Conservation (phyloP, 805 yeast species). For the Metschnikowia borealis region DNA sequence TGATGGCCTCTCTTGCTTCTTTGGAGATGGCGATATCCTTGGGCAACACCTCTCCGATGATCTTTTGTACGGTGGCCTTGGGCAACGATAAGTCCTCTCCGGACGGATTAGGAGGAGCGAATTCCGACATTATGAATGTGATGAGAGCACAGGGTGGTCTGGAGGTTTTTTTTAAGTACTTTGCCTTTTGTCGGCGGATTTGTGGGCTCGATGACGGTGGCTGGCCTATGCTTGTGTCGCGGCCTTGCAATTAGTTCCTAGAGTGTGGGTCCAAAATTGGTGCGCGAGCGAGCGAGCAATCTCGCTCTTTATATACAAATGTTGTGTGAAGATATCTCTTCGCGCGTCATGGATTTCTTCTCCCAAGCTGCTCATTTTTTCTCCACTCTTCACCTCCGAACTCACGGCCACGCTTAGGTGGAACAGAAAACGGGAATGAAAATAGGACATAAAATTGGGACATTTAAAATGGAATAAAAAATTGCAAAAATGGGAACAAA, state of each 20-base stretch:
- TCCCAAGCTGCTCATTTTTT: not conserved
- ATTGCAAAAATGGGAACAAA: no score
- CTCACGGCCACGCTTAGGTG: no score
- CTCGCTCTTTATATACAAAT: constrained; percentile 5
- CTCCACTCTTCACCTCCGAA: not conserved
- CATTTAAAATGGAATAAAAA: no score
- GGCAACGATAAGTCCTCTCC: constrained; percentile 43
- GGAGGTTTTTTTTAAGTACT: not conserved
- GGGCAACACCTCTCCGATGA: constrained; percentile 85
- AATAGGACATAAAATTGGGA: no score
- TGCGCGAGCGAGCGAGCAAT: constrained; percentile 4
- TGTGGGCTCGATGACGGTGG: not conserved
- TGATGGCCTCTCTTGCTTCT: constrained; percentile 91
- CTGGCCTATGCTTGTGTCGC: not conserved
- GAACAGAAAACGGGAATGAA: no score
- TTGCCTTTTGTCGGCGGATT: not conserved
- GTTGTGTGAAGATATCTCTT: not conserved
- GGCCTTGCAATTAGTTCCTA: not conserved
- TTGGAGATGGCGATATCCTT: constrained; percentile 83
- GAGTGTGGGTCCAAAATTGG: not conserved
- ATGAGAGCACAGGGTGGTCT: not conserved
- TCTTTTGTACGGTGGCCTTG: constrained; percentile 92
- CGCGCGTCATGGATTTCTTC: not conserved
- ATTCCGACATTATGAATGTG: constrained; percentile 33
- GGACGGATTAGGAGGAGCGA: constrained; percentile 25